phyloP scores from a whole-genome alignment of 306 rosid genomes.

The Canavalia gladiata region DNA sequence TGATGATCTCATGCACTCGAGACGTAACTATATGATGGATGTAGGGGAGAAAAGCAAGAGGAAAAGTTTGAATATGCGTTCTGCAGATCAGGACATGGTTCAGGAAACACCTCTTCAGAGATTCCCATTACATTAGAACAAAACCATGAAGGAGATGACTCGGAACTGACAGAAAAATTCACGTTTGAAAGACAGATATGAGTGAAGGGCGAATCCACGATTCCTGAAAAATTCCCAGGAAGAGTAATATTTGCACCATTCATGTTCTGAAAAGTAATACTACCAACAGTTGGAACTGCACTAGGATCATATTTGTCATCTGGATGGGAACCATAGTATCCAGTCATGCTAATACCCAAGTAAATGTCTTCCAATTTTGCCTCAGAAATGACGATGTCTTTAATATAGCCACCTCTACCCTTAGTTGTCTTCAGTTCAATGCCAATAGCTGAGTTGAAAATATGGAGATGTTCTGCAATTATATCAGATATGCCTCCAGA shows the following conservation, averaged over 20 bases:
- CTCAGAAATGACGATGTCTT: constrained; percentile 52
- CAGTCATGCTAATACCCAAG: constrained; percentile 56
- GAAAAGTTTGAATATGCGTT: constrained; percentile 44
- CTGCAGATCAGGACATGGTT: constrained; percentile 61
- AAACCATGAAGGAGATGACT: constrained; percentile 59
- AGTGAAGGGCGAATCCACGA: constrained; percentile 54
- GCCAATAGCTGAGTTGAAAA: constrained; percentile 57
- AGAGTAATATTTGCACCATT: constrained; percentile 54
- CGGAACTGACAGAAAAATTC: constrained; percentile 50
- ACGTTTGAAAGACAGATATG: constrained; percentile 64
- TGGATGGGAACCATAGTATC: constrained; percentile 67
- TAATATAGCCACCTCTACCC: constrained; percentile 77
- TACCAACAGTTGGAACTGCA: constrained; percentile 57
- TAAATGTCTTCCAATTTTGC: constrained; percentile 52
- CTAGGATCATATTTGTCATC: constrained; percentile 67
- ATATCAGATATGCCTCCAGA: constrained; percentile 70
- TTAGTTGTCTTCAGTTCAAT: constrained; percentile 63
- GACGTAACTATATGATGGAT: constrained; percentile 37
- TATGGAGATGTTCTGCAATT: constrained; percentile 51
- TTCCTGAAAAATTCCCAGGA: constrained; percentile 71
- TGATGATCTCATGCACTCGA: constrained; percentile 49
- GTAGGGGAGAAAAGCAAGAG: constrained; percentile 47
- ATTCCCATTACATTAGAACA: constrained; percentile 60
- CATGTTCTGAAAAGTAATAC: constrained; percentile 58
- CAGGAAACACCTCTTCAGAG: constrained; percentile 56